A percentile compares a stretch with the other conserved stretches of the same genome.
phyloP scores from a whole-genome alignment of 2,329 filamentous ascomycete genomes.

The Verticillium tricorpus region DNA sequence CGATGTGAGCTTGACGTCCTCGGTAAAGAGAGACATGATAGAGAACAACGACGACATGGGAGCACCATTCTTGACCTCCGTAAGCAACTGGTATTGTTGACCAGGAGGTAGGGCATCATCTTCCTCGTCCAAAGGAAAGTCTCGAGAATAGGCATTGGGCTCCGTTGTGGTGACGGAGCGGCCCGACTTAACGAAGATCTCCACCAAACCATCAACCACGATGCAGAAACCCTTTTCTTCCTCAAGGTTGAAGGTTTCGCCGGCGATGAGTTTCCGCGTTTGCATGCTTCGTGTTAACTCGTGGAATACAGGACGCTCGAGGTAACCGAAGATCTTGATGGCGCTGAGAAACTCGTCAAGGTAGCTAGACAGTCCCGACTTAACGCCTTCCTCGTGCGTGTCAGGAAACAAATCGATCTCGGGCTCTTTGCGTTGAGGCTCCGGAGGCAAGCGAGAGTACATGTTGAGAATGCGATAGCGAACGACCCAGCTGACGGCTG shows the following conservation, averaged over 20 bases:
- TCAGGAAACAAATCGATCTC: slow-evolving; percentile 95
- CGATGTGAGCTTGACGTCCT: slow-evolving; percentile 78
- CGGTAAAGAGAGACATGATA: slow-evolving; percentile 93
- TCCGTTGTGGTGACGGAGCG: slow-evolving; percentile 42
- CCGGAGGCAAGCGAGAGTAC: slow-evolving; percentile 88
- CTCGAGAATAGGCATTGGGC: slow-evolving; percentile 30
- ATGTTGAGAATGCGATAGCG: slow-evolving; percentile 95
- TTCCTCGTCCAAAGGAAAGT: slow-evolving; percentile 63
- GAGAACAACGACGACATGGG: slow-evolving; percentile 99
- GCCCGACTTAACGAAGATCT: slow-evolving; percentile 96
- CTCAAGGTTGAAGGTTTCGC: slow-evolving; percentile 90
- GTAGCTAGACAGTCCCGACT: slow-evolving; percentile 91
- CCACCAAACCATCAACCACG: slow-evolving; percentile 91
- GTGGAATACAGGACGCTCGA: slow-evolving; percentile 95
- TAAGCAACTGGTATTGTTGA: slow-evolving; percentile 89
- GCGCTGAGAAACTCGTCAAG: slow-evolving; percentile 96
- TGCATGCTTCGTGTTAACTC: slow-evolving; percentile 98
- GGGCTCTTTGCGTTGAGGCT: slow-evolving; percentile 93
- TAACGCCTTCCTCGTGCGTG: slow-evolving; percentile 81
- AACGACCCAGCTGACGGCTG: slow-evolving; percentile 89
- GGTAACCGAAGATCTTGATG: slow-evolving; percentile 97
- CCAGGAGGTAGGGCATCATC: slow-evolving; percentile 54
- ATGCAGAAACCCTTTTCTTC: slow-evolving; percentile 98
- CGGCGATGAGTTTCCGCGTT: slow-evolving; percentile 90
- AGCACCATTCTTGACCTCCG: slow-evolving; percentile 94